Conservation (phyloP, 257 asterid genomes). For the Cordia subcordata region DNA sequence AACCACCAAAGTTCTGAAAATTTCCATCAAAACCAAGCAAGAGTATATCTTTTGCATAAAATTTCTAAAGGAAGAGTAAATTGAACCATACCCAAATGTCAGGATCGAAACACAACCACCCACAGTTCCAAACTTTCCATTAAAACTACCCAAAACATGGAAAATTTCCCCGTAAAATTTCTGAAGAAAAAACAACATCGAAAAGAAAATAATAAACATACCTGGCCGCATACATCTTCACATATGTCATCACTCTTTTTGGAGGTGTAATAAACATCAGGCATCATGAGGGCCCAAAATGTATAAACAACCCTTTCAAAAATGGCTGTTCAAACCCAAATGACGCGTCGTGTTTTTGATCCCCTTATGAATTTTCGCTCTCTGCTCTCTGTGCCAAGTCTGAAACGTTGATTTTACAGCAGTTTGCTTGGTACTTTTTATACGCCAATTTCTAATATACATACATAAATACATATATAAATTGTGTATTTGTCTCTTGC, state of each 20-base stretch:
- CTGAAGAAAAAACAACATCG: not conserved
- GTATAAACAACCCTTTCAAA: not conserved
- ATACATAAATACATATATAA: not conserved
- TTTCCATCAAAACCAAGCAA: not conserved
- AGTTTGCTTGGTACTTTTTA: not conserved
- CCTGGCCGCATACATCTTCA: slow-evolving; percentile 51
- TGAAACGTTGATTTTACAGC: not conserved
- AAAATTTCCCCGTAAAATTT: slow-evolving; percentile 6
- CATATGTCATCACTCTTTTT: slow-evolving; percentile 41
- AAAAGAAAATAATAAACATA: slow-evolving; percentile 20
- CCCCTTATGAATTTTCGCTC: too few relatives aligned
- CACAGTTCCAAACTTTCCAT: slow-evolving; percentile 5
- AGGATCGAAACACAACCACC: slow-evolving; percentile 1
- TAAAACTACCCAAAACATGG: slow-evolving; percentile 5
- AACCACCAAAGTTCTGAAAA: not conserved
- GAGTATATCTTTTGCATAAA: not conserved
- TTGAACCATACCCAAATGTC: not conserved
- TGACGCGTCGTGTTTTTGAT: too few relatives aligned
- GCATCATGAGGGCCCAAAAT: slow-evolving; percentile 14
- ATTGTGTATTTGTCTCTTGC: not conserved
- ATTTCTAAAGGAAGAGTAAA: not conserved
- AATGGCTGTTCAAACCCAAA: not conserved
- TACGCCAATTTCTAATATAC: too few relatives aligned
- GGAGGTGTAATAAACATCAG: slow-evolving; percentile 31
- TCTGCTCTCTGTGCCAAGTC: not conserved